Percentiles rank a stretch among this genome's conserved stretches.
Conservation (phyloP, 2,329 filamentous ascomycete genomes). For the Neonectria neomacrospora region DNA sequence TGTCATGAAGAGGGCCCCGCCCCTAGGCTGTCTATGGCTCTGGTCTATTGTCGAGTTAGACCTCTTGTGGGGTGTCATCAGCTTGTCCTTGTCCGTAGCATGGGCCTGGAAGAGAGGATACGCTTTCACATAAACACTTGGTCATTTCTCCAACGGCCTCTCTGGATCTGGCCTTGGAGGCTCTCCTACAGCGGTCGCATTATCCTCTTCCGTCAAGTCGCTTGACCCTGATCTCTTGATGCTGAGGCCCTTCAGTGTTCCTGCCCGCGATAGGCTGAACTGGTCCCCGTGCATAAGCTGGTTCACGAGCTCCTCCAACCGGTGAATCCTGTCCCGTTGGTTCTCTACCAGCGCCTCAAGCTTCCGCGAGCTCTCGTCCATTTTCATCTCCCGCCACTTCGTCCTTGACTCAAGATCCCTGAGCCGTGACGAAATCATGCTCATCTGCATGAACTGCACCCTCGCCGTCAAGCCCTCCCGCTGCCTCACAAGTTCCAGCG, state of each 20-base stretch:
- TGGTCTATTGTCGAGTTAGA: constrained; percentile 92
- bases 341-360: constrained; percentile 40
- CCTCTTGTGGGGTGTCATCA: constrained; percentile 70
- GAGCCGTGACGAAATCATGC: constrained; percentile 58
- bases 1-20: constrained; percentile 92
- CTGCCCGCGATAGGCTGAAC: constrained; percentile 23
- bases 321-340: constrained; percentile 41
- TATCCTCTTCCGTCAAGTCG: constrained; percentile 22
- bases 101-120: constrained; percentile 65
- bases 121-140: constrained; percentile 46
- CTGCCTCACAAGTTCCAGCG: constrained; percentile 58
- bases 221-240: constrained; percentile 25
- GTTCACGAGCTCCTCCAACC: constrained; percentile 35
- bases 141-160: constrained; percentile 3
- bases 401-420: constrained; percentile 50
- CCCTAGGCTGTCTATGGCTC: constrained; percentile 89
- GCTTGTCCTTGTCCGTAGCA: constrained; percentile 56
- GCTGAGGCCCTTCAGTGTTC: constrained; percentile 27
- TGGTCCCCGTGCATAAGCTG: constrained; percentile 28
- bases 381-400: constrained; percentile 45
- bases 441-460: constrained; percentile 61
- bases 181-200: constrained; percentile 16
- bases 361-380: constrained; percentile 44
- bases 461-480: constrained; percentile 57
- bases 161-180: constrained; percentile 1